Evolutionary conservation across 2,329 filamentous ascomycete genomes (phyloP).

Genomic region (Nothophaeocryptopus gaeumannii): DNA sequence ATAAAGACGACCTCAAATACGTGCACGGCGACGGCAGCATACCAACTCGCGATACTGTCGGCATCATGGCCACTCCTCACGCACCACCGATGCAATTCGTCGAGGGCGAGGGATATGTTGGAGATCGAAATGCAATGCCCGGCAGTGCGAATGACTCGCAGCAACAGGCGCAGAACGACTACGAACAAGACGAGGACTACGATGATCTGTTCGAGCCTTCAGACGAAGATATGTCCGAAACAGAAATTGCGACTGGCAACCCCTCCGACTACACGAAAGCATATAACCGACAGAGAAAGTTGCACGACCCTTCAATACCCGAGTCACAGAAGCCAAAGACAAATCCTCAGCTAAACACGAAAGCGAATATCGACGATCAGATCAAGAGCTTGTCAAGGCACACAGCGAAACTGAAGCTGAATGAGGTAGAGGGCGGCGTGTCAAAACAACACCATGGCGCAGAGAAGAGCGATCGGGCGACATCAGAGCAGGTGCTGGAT

Average conservation of each 20-base stretch:
- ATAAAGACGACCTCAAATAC: neutral
- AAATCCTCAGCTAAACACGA: constrained; percentile 78
- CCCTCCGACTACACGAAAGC: constrained; percentile 73
- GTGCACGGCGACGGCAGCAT: neutral
- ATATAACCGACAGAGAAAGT: constrained; percentile 78
- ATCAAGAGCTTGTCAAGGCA: constrained; percentile 80
- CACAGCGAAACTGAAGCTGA: constrained; percentile 79
- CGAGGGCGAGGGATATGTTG: constrained; percentile 35
- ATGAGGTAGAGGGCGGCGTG: constrained; percentile 57
- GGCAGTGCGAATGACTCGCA: constrained; percentile 25
- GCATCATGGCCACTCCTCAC: constrained; percentile 20
- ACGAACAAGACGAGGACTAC: constrained; percentile 43
- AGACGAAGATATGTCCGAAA: constrained; percentile 54
- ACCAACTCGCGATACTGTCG: neutral
- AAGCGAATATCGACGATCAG: constrained; percentile 79
- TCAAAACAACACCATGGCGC: constrained; percentile 50
- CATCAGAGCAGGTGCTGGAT: constrained; percentile 91
- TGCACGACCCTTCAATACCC: constrained; percentile 54
- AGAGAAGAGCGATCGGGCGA: constrained; percentile 82
- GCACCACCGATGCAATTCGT: constrained; percentile 32
- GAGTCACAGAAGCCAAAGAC: constrained; percentile 61
- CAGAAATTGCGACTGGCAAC: constrained; percentile 55
- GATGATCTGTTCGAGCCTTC: constrained; percentile 54
- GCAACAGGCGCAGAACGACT: constrained; percentile 12
- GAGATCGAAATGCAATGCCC: constrained; percentile 26